phyloP scores from a whole-genome alignment of 345 rosid species.

The Jatropha curcas region DNA sequence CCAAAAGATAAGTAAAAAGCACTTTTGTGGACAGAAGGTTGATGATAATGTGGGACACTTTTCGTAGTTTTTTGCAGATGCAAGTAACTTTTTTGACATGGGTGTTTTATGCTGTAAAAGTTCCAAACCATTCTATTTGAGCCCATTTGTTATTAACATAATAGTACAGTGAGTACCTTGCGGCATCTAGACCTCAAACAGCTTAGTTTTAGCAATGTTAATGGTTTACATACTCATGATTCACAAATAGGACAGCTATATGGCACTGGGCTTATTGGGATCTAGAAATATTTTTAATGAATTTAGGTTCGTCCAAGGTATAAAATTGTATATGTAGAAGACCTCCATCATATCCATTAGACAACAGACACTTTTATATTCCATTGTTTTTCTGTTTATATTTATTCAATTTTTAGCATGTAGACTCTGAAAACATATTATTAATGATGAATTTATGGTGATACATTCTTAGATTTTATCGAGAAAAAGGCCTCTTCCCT shows the following conservation, averaged over 20 bases:
- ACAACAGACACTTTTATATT: background rate
- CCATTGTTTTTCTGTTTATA: background rate
- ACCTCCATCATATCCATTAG: background rate
- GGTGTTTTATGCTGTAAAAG: background rate
- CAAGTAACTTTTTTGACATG: background rate
- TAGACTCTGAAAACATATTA: conserved; percentile 1
- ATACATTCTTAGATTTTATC: conserved; percentile 60
- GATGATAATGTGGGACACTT: background rate
- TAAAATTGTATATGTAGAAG: background rate
- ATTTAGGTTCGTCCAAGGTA: too few species aligned
- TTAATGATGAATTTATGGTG: background rate
- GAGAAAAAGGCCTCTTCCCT: conserved; percentile 83
- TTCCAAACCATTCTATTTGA: background rate
- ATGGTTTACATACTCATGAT: background rate
- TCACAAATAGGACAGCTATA: background rate
- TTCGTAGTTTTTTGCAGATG: background rate
- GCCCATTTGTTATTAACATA: background rate
- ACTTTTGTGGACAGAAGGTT: background rate
- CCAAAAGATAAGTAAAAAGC: background rate
- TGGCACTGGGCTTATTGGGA: background rate
- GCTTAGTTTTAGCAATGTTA: background rate
- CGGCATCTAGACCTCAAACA: background rate
- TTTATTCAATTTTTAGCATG: background rate
- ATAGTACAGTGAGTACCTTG: background rate
- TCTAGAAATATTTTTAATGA: too few species aligned